Percentiles rank a stretch among this genome's conserved stretches.
phyloP scores from a whole-genome alignment of 1,284 basidiomycete genomes.

The Calocybe gambosa region DNA sequence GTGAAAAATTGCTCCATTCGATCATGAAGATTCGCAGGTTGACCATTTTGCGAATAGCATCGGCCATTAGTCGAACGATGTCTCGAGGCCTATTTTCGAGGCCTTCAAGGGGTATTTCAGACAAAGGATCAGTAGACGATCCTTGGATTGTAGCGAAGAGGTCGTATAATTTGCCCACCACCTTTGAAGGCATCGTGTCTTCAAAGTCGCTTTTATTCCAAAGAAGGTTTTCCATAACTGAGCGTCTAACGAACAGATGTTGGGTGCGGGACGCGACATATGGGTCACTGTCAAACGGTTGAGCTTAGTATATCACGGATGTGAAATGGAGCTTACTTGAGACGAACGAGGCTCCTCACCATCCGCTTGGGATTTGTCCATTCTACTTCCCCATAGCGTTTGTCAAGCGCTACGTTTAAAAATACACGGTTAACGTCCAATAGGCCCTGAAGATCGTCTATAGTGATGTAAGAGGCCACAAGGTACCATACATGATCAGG shows the following conservation, averaged over 20 bases:
- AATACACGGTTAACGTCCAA: constrained; percentile 8
- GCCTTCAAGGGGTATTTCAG: not conserved
- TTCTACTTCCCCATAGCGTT: constrained; percentile 8
- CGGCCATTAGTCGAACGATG: constrained; percentile 2
- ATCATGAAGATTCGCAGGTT: not conserved
- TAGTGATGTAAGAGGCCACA: constrained; percentile 2
- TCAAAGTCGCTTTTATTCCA: constrained; percentile 3
- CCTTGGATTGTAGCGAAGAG: not conserved
- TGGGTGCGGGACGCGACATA: not conserved
- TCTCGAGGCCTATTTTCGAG: constrained; percentile 1
- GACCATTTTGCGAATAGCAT: not conserved
- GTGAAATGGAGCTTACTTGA: constrained; percentile 4
- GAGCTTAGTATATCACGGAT: not conserved
- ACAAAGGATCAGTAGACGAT: not conserved
- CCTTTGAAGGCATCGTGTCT: not conserved
- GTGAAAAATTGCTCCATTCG: constrained; percentile 1
- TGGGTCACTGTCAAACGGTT: not conserved
- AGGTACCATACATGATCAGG: constrained; percentile 11
- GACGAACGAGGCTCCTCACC: constrained; percentile 6
- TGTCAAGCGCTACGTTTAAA: constrained; percentile 8
- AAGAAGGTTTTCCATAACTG: constrained; percentile 1
- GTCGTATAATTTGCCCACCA: not conserved
- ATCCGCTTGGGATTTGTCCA: constrained; percentile 6
- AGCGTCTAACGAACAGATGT: not conserved
- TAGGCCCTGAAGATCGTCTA: constrained; percentile 2